These are phyloP conservation scores for Colletotrichum sidae DNA, from an alignment of 2,329 filamentous ascomycete species.

Conservation along the genomic window DNA sequence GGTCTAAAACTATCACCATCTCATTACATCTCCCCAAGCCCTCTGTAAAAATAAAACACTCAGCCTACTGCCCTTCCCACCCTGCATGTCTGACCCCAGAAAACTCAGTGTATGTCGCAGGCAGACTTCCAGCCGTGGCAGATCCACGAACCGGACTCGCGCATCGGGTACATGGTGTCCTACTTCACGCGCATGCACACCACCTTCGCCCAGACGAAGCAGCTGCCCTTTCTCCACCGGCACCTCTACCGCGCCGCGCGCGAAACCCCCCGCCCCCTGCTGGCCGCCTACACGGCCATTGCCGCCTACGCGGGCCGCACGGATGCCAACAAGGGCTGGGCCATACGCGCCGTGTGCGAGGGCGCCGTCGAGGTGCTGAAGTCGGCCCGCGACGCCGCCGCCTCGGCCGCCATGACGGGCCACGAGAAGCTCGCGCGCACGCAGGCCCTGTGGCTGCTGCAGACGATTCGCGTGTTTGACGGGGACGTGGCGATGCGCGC, in stretches of 20 bases:
- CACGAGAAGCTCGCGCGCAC: slow-evolving; percentile 55
- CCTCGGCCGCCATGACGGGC: slow-evolving; percentile 40
- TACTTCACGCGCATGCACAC: slow-evolving; percentile 47
- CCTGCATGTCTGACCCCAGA: background rate
- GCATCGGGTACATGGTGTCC: slow-evolving; percentile 50
- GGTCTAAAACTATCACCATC: background rate
- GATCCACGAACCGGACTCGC: slow-evolving; percentile 50
- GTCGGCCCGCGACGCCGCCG: slow-evolving; percentile 3
- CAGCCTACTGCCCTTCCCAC: background rate
- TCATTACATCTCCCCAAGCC: background rate
- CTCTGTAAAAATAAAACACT: too few species aligned
- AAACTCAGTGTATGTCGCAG: slow-evolving; percentile 17
- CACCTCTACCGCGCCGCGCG: slow-evolving; percentile 52
- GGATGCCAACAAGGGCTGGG: slow-evolving; percentile 51
- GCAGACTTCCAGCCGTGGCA: slow-evolving; percentile 38
- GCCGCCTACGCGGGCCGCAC: slow-evolving; percentile 53
- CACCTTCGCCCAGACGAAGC: slow-evolving; percentile 49
- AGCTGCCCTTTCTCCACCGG: slow-evolving; percentile 56
- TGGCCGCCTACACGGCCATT: slow-evolving; percentile 54
- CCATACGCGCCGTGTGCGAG: slow-evolving; percentile 53
- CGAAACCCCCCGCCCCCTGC: slow-evolving; percentile 52
- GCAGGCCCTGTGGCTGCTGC: slow-evolving; percentile 55
- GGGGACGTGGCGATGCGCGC: slow-evolving; percentile 54
- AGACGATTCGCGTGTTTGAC: slow-evolving; percentile 57
- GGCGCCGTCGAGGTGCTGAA: slow-evolving; percentile 50